Evolutionary conservation across 306 rosid genomes (phyloP).

Genomic region (Dalbergia cochinchinensis): DNA sequence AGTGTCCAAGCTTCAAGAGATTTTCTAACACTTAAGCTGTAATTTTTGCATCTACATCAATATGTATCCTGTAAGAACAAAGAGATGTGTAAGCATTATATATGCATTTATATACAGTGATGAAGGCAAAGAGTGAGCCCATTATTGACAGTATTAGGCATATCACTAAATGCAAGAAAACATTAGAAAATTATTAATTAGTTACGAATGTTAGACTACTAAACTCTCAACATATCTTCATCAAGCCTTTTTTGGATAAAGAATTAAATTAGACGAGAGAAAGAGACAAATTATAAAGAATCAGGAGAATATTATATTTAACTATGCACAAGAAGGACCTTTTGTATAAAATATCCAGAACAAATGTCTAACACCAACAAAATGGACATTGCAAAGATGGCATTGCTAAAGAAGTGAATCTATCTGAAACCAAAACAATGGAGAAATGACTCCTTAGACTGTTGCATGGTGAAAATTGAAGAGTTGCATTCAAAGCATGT

Average conservation of each 20-base stretch:
- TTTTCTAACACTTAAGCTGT: slow-evolving; percentile 69
- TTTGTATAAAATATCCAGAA: not conserved
- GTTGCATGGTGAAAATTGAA: slow-evolving; percentile 14
- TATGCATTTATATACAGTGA: not conserved
- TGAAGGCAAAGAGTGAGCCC: not conserved
- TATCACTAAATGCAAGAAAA: slow-evolving; percentile 17
- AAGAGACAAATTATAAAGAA: slow-evolving; percentile 14
- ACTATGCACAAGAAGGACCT: not conserved
- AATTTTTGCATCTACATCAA: slow-evolving; percentile 46
- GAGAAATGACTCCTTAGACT: slow-evolving; percentile 1
- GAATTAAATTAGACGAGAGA: not conserved
- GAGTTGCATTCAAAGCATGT: slow-evolving; percentile 38
- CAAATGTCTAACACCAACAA: not conserved
- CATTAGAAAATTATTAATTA: slow-evolving; percentile 6
- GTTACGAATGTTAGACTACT: not conserved
- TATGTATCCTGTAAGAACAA: too few species aligned
- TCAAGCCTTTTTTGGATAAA: not conserved
- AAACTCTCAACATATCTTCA: not conserved
- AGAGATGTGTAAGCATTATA: not conserved
- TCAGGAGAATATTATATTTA: slow-evolving; percentile 19
- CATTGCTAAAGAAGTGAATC: not conserved
- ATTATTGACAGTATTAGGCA: slow-evolving; percentile 18
- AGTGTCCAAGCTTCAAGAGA: slow-evolving; percentile 16
- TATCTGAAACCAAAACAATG: slow-evolving; percentile 17
- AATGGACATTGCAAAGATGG: not conserved